Evolutionary conservation across 23 red algal species (phyloP), one percentile per base, ranked within the genome.

Genomic region (Chondrus crispus): DNA sequence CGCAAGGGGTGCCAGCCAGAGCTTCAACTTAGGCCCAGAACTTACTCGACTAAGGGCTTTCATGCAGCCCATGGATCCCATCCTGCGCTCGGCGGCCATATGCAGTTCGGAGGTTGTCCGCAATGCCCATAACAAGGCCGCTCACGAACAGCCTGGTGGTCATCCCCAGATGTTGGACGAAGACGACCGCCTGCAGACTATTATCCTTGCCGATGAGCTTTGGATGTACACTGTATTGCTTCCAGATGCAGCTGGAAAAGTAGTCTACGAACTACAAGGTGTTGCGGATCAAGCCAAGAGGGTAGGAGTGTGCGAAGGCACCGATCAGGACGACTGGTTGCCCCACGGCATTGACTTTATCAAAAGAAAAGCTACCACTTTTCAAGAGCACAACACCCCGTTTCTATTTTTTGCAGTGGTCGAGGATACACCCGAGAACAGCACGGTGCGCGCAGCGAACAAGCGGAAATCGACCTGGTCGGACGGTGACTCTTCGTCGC

Each of bases 201-300:
- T 53, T 19, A 24, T 69, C 4, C 64, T 92, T 16, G 77, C 75
- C 5, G 88, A 92, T n/a, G 88, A 83, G 33, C 51, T 92, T 13
- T 92, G 88, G 88, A 82, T 92, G 88, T 92, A 92, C 64, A 76
- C 75, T 14, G 77, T 92, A 3, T 92, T 82, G 24, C 57, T 83
- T 39, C 88, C 88, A 24, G 75, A n/a, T n/a, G 57, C 32, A 71
- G 32, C 3, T 29, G 75, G 22, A 53, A 30, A 5, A 24, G 37
- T 14, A 71, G 62, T 35, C 24, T 81, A 54, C 74, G 74, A 92
- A 71, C 53, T 92, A 29, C 63, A 92, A 47, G 74, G 88, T 44
- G 72, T 81, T 46, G 40, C 60, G 0, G 75, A 92, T 68, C 52
- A 57, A 20, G 44, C 88, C 13, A 28, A 69, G 14, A 55, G 66